Evolutionary conservation across 2,329 filamentous ascomycete species (phyloP), one percentile per base, ranked within the genome.

Genomic region (Talaromyces sp.): DNA sequence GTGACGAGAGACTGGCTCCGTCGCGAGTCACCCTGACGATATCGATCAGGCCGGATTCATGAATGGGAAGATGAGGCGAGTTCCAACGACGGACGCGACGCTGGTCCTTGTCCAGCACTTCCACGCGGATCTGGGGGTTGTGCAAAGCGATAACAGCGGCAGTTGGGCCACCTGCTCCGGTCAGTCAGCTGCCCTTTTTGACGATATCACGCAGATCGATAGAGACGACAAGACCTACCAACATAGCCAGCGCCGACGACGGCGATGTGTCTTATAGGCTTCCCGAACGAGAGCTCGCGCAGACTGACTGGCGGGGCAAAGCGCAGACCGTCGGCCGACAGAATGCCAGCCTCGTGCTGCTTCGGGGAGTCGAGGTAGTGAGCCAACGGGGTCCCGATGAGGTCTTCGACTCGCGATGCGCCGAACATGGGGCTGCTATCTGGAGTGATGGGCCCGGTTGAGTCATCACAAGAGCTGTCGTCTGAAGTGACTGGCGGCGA

Each of bases 241-340:
- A 91, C 87, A 72, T 91, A 91, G 66, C 88, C 88, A 65, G 88
- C 88, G 55, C 88, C 88, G 63, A 91, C 85, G 70, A 87, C 90
- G 74, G 88, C 90, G 57, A 91, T 85, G 68, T 72, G 70, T 58
- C 67, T 66, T n/a, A 73, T 64, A 9, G 62, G 55, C 24, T 57
- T 61, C 21, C 56, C 57, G 59, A 57, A 59, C 51, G 57, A 54
- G 29, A 50, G 19, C 35, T 58, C 60, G 26, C 53, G 46, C 17
- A 55, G 56, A 32, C 54, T 56, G 19, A 43, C 52, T n/a, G 52
- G 35, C 29, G 32, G 31, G 14, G 50, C 29, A 26, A 56, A 59
- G 29, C 51, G 56, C 57, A 57, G 43, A 19, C 48, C 57, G 17
- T 59, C 57, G 5, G 51, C 19, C 4, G 56, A 27, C n/a, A 58